phyloP scores from a whole-genome alignment of 495 filamentous ascomycete genomes.

The Viridothelium virens region DNA sequence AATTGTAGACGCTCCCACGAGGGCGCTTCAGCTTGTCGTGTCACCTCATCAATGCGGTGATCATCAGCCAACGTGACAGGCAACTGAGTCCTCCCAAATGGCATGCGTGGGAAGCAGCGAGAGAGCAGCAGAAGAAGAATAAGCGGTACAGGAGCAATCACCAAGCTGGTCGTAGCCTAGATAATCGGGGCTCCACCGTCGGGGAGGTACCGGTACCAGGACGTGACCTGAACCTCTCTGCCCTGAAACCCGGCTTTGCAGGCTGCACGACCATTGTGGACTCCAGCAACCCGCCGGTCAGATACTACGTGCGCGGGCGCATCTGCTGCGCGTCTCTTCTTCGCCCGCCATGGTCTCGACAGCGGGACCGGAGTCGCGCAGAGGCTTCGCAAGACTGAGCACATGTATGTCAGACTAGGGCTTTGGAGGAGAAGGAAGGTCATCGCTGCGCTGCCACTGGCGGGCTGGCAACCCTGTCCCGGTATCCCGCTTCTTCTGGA shows the following conservation, averaged over 20 bases:
- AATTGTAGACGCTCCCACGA: background rate
- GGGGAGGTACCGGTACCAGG: background rate
- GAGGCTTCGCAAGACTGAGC: slow-evolving; percentile 1
- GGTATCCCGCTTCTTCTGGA: background rate
- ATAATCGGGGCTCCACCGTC: background rate
- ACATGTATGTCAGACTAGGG: slow-evolving; percentile 12
- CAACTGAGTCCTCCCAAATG: background rate
- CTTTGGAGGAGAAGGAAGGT: background rate
- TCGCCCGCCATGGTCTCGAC: slow-evolving; percentile 1
- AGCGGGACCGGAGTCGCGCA: slow-evolving; percentile 7
- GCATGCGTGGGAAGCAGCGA: background rate
- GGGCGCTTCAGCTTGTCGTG: background rate
- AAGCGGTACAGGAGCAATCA: background rate
- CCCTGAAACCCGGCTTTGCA: slow-evolving; percentile 7
- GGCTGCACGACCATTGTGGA: slow-evolving; percentile 7
- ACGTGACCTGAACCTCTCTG: slow-evolving; percentile 4
- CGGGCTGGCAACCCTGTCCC: slow-evolving; percentile 3
- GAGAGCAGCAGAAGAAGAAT: background rate
- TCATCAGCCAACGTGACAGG: slow-evolving; percentile 3
- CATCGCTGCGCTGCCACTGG: background rate
- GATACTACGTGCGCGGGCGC: background rate
- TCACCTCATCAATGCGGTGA: background rate
- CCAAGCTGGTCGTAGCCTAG: background rate
- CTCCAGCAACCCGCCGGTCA: slow-evolving; percentile 10
- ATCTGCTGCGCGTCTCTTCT: background rate